Evolutionary conservation across 2,329 filamentous ascomycete genomes (phyloP).

Genomic region (Coniochaeta prunicola): DNA sequence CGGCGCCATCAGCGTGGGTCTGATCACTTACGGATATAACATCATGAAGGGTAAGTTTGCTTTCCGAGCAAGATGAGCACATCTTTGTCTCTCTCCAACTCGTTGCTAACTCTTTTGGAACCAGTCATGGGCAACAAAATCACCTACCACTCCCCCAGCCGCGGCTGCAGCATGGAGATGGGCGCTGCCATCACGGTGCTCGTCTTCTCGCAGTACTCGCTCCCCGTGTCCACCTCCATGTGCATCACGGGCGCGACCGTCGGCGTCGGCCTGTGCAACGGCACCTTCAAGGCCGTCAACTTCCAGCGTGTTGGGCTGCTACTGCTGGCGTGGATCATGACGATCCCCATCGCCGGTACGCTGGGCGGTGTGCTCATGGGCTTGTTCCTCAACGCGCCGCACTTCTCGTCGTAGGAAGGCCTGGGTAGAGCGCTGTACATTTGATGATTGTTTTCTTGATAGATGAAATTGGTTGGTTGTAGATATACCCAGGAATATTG

Average conservation of each 20-base stretch:
- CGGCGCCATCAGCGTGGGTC: constrained; percentile 55
- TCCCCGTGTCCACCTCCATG: constrained; percentile 72
- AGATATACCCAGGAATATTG: not conserved
- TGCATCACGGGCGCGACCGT: constrained; percentile 76
- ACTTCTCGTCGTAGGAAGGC: constrained; percentile 31
- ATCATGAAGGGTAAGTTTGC: constrained; percentile 66
- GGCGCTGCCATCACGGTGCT: constrained; percentile 71
- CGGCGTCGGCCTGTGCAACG: constrained; percentile 72
- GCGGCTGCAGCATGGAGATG: constrained; percentile 68
- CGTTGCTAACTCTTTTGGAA: constrained; percentile 7
- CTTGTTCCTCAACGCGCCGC: constrained; percentile 48
- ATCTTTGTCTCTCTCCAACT: not conserved
- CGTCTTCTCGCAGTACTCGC: constrained; percentile 66
- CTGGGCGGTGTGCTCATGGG: constrained; percentile 45
- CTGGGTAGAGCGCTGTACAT: not conserved
- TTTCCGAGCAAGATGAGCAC: not conserved
- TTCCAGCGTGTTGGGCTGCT: constrained; percentile 65
- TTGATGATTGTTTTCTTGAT: not conserved
- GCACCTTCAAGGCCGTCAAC: constrained; percentile 65
- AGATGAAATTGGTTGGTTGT: not conserved
- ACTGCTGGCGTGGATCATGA: constrained; percentile 59
- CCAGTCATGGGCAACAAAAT: constrained; percentile 75
- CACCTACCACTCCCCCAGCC: constrained; percentile 56
- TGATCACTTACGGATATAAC: constrained; percentile 73
- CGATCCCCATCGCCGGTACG: constrained; percentile 55